Conservation (phyloP, 352 stramenopile species). For the Phytophthora capsici region DNA sequence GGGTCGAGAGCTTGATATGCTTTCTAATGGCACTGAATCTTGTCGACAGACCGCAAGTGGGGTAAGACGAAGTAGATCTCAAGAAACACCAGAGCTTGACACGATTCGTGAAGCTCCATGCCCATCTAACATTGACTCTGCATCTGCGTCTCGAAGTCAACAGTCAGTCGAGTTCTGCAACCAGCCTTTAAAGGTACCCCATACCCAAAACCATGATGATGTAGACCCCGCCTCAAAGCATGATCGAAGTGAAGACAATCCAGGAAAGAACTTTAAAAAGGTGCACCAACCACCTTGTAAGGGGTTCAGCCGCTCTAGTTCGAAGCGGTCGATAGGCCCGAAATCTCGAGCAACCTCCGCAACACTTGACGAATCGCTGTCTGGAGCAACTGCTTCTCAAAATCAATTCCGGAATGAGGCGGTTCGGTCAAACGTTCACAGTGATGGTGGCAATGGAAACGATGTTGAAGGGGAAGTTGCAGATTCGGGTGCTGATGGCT, state of each 20-base stretch:
- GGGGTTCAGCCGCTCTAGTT: slow-evolving; percentile 5
- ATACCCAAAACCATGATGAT: slow-evolving; percentile 1
- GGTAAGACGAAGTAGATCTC: slow-evolving; percentile 27
- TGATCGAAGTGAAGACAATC: background rate
- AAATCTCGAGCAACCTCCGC: slow-evolving; percentile 16
- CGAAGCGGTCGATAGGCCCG: slow-evolving; percentile 4
- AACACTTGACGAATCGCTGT: slow-evolving; percentile 28
- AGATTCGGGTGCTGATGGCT: background rate
- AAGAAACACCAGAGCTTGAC: slow-evolving; percentile 42
- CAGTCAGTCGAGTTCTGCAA: slow-evolving; percentile 5
- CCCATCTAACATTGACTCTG: slow-evolving; percentile 19
- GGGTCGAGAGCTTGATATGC: slow-evolving; percentile 27
- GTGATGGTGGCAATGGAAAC: slow-evolving; percentile 1
- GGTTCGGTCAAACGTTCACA: background rate
- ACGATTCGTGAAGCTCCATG: slow-evolving; percentile 46
- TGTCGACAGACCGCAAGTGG: slow-evolving; percentile 15
- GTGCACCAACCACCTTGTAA: slow-evolving; percentile 4
- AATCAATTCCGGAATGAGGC: slow-evolving; percentile 28
- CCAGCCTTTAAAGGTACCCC: background rate
- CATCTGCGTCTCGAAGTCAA: slow-evolving; percentile 16
- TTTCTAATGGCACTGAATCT: slow-evolving; percentile 27
- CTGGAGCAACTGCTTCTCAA: slow-evolving; percentile 24
- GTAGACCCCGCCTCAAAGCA: background rate
- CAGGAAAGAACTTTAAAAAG: background rate
- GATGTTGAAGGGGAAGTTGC: background rate